A percentile compares a stretch with the other conserved stretches of the same genome.
phyloP scores from a whole-genome alignment of 768 basidiomycete genomes.

The Tricholoma bakamatsutake region DNA sequence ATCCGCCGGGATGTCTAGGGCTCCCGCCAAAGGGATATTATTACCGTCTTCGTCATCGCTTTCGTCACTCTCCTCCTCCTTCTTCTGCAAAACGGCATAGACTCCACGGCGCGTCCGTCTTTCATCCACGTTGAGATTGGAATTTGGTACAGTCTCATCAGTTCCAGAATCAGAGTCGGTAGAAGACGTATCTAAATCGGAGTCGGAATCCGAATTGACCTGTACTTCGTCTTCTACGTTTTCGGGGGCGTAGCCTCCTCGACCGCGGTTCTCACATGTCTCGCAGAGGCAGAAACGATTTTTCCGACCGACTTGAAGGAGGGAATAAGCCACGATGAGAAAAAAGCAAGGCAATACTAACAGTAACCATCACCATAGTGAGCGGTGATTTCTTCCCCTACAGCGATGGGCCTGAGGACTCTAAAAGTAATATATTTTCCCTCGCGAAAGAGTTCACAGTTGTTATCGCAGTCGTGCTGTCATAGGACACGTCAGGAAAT shows the following conservation, averaged over 20 bases:
- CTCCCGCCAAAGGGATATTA: slow-evolving; percentile 38
- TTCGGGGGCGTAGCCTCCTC: slow-evolving; percentile 67
- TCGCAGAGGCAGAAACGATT: slow-evolving; percentile 80
- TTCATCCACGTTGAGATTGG: slow-evolving; percentile 63
- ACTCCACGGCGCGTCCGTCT: slow-evolving; percentile 78
- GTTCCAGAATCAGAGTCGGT: slow-evolving; percentile 34
- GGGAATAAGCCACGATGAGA: background rate
- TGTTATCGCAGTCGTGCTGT: slow-evolving; percentile 88
- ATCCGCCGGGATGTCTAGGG: slow-evolving; percentile 39
- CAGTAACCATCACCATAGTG: slow-evolving; percentile 91
- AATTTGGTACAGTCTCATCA: slow-evolving; percentile 24
- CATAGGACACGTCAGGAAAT: slow-evolving; percentile 18
- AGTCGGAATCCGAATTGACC: slow-evolving; percentile 43
- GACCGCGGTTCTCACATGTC: slow-evolving; percentile 72
- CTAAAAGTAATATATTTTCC: slow-evolving; percentile 88
- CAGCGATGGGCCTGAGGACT: slow-evolving; percentile 66
- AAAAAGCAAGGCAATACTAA: slow-evolving; percentile 35
- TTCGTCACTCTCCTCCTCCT: slow-evolving; percentile 56
- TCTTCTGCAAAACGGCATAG: slow-evolving; percentile 61
- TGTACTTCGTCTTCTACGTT: slow-evolving; percentile 43
- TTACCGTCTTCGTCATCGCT: slow-evolving; percentile 53
- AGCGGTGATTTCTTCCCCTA: slow-evolving; percentile 85
- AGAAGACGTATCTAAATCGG: slow-evolving; percentile 36
- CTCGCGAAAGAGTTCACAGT: slow-evolving; percentile 84
- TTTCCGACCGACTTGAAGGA: slow-evolving; percentile 49